These are phyloP conservation scores for Blastomyces emzantsi DNA, from an alignment of 2,329 filamentous ascomycete species.

Conservation along the genomic window DNA sequence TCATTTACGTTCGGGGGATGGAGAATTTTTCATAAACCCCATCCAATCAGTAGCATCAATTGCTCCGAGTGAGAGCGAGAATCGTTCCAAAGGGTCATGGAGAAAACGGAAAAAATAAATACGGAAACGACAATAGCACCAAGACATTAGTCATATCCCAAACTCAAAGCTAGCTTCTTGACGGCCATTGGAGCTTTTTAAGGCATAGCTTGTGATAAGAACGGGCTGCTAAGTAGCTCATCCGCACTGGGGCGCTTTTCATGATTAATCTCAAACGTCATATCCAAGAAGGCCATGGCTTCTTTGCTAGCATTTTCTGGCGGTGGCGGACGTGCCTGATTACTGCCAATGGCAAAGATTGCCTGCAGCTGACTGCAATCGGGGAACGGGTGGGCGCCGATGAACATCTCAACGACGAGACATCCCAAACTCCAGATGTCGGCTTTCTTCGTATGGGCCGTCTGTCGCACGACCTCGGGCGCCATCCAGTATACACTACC, in stretches of 20 bases:
- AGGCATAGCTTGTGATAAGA: slow-evolving; percentile 61
- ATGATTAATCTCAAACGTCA: slow-evolving; percentile 94
- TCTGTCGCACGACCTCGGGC: slow-evolving; percentile 95
- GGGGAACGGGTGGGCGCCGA: slow-evolving; percentile 89
- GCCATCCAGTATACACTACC: slow-evolving; percentile 99
- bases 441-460: slow-evolving; percentile 93
- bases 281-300: slow-evolving; percentile 69
- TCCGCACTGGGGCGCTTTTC: slow-evolving; percentile 86
- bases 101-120: background rate
- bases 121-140: background rate
- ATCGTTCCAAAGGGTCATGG: background rate
- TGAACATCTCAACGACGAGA: slow-evolving; percentile 98
- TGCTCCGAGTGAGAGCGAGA: slow-evolving; percentile 4
- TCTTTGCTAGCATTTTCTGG: slow-evolving; percentile 80
- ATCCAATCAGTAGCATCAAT: no score
- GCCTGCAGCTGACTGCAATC: slow-evolving; percentile 96
- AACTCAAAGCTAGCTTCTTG: background rate
- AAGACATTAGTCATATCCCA: background rate
- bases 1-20: background rate
- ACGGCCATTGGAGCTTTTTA: slow-evolving; percentile 24
- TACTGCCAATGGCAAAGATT: slow-evolving; percentile 95
- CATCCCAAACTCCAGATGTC: slow-evolving; percentile 98
- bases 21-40: background rate
- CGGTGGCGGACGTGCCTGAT: slow-evolving; percentile 76
- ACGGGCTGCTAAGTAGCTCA: slow-evolving; percentile 74